Evolutionary conservation across 2,329 filamentous ascomycete genomes (phyloP).

Genomic region (Talaromyces piceae): DNA sequence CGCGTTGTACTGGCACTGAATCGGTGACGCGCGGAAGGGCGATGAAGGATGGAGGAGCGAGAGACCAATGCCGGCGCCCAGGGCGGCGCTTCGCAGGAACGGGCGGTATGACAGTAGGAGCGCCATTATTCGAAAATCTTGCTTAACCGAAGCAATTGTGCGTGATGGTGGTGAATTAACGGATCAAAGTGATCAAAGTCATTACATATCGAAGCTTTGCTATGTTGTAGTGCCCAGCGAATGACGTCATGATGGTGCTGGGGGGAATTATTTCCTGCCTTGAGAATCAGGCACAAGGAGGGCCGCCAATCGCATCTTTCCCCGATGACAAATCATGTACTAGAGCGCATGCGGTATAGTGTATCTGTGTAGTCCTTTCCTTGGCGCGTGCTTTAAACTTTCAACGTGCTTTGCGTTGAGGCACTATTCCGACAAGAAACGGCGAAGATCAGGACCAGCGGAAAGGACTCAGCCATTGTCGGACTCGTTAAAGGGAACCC

Average conservation of each 20-base stretch:
- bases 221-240: neutral
- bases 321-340: neutral
- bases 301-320: neutral
- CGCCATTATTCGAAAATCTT: neutral
- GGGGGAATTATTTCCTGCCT: neutral
- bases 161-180: neutral
- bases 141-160: neutral
- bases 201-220: no score
- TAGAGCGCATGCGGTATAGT: neutral
- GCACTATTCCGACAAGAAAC: neutral
- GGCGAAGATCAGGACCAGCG: neutral
- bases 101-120: constrained; percentile 11
- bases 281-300: neutral
- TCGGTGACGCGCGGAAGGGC: constrained; percentile 25
- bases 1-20: constrained; percentile 32
- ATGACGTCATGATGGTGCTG: neutral
- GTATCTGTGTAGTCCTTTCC: neutral
- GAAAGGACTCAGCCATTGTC: neutral
- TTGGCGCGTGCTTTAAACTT: neutral
- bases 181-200: neutral
- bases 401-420: neutral
- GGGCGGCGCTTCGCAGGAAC: constrained; percentile 14
- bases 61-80: constrained; percentile 29
- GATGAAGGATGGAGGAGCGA: constrained; percentile 27
- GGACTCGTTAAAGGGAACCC: no score